A percentile compares a stretch with the other conserved stretches of the same genome.
Evolutionary conservation across 1,139 yeast genomes (phyloP).

Genomic region (Meyerozyma elateridarum): DNA sequence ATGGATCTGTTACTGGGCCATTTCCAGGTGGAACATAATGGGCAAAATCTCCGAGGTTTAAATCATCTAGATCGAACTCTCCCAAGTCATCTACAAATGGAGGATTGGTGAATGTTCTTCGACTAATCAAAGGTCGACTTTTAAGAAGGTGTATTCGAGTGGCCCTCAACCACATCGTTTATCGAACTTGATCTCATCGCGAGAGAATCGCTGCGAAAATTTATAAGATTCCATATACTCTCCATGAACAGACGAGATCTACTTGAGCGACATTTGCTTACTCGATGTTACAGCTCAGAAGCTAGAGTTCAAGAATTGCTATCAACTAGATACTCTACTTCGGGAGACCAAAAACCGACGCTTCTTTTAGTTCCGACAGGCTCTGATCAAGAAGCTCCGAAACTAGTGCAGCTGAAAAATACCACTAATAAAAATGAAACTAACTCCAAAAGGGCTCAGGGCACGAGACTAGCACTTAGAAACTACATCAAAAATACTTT

Average conservation of each 20-base stretch:
- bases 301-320: conserved; percentile 46
- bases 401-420: conserved; percentile 6
- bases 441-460: conserved; percentile 17
- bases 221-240: no score
- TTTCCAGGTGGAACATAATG: conserved; percentile 32
- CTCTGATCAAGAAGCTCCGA: conserved; percentile 14
- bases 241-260: conserved; percentile 36
- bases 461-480: conserved; percentile 44
- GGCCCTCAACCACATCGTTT: neutral
- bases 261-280: conserved; percentile 50
- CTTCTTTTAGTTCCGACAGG: conserved; percentile 44
- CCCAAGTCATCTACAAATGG: conserved; percentile 42
- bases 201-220: neutral
- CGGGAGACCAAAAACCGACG: conserved; percentile 58
- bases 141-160: no score
- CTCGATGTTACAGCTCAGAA: conserved; percentile 43
- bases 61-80: conserved; percentile 30
- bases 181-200: conserved; percentile 5
- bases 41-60: conserved; percentile 37
- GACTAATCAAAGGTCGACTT: no score
- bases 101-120: conserved; percentile 2
- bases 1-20: neutral
- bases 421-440: conserved; percentile 9
- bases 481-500: conserved; percentile 35
- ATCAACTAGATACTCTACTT: conserved; percentile 49